Conservation (phyloP, 1,284 basidiomycete genomes). For the Puccinia horiana region DNA sequence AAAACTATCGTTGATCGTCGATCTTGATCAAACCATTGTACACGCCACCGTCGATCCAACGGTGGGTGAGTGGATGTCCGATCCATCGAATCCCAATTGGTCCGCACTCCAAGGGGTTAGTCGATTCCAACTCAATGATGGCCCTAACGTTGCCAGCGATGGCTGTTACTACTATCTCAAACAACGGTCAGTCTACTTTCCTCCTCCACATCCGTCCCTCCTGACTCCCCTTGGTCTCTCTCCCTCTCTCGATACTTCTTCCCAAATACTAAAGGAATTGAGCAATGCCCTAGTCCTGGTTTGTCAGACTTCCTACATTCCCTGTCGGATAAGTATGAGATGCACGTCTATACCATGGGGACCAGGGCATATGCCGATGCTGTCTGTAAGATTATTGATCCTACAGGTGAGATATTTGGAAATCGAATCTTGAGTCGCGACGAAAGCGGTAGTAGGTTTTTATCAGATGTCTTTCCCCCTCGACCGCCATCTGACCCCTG, state of each 20-base stretch:
- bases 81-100: slow-evolving; percentile 60
- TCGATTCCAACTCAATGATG: slow-evolving; percentile 34
- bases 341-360: slow-evolving; percentile 99
- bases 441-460: slow-evolving; percentile 81
- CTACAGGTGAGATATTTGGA: slow-evolving; percentile 79
- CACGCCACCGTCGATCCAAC: slow-evolving; percentile 98
- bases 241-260: background rate
- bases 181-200: slow-evolving; percentile 68
- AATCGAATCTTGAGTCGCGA: slow-evolving; percentile 86
- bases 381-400: slow-evolving; percentile 90
- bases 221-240: background rate
- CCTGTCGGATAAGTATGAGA: slow-evolving; percentile 80
- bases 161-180: slow-evolving; percentile 93
- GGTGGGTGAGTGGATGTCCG: slow-evolving; percentile 91
- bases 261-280: slow-evolving; percentile 37
- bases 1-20: slow-evolving; percentile 91
- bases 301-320: slow-evolving; percentile 73
- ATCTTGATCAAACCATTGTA: slow-evolving; percentile 97
- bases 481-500: slow-evolving; percentile 27
- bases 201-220: background rate
- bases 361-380: slow-evolving; percentile 94
- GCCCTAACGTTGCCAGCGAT: slow-evolving; percentile 63
- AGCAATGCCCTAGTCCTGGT: slow-evolving; percentile 70
- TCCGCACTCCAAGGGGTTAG: slow-evolving; percentile 38
- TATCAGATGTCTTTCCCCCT: slow-evolving; percentile 40